Base-by-base conservation (phyloP, 805 yeast species). In the Saccharomycopsis vini region DNA sequence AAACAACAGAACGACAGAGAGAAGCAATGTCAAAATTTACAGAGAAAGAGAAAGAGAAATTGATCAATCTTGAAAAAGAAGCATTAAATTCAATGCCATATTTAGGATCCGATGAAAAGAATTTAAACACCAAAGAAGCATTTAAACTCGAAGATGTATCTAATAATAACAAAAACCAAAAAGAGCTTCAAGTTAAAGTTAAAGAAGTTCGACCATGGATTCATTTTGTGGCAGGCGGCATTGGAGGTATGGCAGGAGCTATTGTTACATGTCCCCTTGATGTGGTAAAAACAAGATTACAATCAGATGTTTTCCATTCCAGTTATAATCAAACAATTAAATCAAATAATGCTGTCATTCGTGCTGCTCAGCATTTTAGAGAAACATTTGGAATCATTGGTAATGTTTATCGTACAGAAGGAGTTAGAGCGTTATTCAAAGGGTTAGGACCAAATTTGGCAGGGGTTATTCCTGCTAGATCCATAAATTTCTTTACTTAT, bases 211-310 rank as follows among this genome's bases (percentile, higher is more conserved):
- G 66, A 45, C 73, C 74, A 26, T 69, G 73, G 90, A 87, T 82
- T 4, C 90, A 83, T 62, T 84, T 84, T 58, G 84, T 84, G n/a
- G 89, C 94, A 10, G 94, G 92, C 40, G 95, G 95, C 12, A 60
- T 85, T 21, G 99, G 97, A 28, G 99, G 98, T 13, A 92, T 92
- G 97, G 85, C 90, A 24, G 99, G 99, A 21, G 95, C 98, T 2
- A 65, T 90, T 2, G 79, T 79, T 43, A 92, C 99, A 0, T 81
- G 95, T 54, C 99, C 99, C 1, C 75, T 92, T 50, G 99, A 89
- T 62, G 94, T 92, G 40, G 96, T 92, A 30, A 92, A 92, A 59
- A 92, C 99, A 0, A 72, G 99, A 56, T 66, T 92, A 44, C 99
- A 92, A 61, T 82, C 95, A 48, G 95, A 88, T 56, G 85, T 81